Percentiles rank a stretch among this genome's conserved stretches.
Evolutionary conservation across 495 filamentous ascomycete species (phyloP).

Genomic region (Massariosphaeria phaeospora): DNA sequence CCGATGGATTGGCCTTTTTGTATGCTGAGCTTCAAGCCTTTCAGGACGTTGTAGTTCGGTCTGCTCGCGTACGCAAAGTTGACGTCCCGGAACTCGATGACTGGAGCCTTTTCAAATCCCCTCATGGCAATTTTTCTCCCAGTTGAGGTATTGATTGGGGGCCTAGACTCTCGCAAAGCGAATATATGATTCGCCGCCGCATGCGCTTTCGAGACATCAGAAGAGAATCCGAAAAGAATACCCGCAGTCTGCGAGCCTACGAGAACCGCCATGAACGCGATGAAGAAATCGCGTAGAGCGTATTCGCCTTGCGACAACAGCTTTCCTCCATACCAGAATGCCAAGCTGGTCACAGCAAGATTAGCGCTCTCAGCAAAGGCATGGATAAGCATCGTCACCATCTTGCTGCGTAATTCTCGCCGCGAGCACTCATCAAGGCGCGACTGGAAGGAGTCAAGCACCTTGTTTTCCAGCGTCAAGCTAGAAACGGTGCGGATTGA

Average conservation of each 20-base stretch:
- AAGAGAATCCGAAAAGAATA: conserved; percentile 54
- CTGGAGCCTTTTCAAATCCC: conserved; percentile 50
- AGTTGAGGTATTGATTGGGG: conserved; percentile 72
- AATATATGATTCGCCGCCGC: conserved; percentile 47
- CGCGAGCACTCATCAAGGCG: no score
- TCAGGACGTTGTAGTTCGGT: conserved; percentile 18
- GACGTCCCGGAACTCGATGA: conserved; percentile 31
- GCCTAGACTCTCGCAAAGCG: conserved; percentile 47
- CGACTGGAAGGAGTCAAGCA: no score
- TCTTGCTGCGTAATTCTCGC: no score
- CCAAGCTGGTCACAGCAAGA: no score
- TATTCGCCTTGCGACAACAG: conserved; percentile 64
- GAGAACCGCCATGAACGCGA: conserved; percentile 73
- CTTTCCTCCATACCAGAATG: conserved; percentile 90
- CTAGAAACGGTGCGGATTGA: conserved; percentile 54
- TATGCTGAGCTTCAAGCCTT: conserved; percentile 21
- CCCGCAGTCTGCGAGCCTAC: conserved; percentile 80
- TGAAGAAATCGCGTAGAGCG: conserved; percentile 74
- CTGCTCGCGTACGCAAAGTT: conserved; percentile 30
- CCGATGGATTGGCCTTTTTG: conserved; percentile 32
- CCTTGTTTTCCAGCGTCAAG: conserved; percentile 42
- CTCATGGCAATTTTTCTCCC: conserved; percentile 63
- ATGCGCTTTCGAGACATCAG: conserved; percentile 69
- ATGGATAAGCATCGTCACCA: conserved; percentile 65
- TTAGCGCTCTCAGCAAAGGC: conserved; percentile 70